Evolutionary conservation across 2,329 filamentous ascomycete genomes (phyloP), one percentile per base, ranked within the genome.

Genomic region (Colletotrichum karsti): DNA sequence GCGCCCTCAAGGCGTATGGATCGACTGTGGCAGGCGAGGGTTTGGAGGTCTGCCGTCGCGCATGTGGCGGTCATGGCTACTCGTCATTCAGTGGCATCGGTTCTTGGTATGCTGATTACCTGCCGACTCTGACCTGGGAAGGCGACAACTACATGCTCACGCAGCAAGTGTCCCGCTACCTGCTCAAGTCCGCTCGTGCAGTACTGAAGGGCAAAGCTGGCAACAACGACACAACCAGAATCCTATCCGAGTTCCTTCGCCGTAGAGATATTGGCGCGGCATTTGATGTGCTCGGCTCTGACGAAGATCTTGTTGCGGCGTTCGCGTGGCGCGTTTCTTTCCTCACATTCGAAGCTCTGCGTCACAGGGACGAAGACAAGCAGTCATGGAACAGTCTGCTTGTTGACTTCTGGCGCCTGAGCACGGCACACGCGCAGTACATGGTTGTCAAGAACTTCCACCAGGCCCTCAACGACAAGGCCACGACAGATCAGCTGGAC

Each of bases 61-160:
- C 92, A 26, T 93, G 91, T 71, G 92, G 92, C 77, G 92, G 92
- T 6, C 92, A 94, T 76, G 92, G 92, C 51, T 94, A 93, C 82
- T 90, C 86, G 61, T 89, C 86, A 74, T 93, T 93, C 81, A 89
- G 89, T 61, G 92, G 92, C n/a, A 93, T 95, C 72, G 92, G 91
- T 2, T 81, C 87, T 18, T 92, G 88, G 86, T 94, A 93, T 73
- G 85, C 91, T 28, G 92, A 94, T 77, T 93, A 94, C 76, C 84
- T 94, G 1, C 91, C 92, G n/a, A 82, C 79, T 3, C 81, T 84
- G 4, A 93, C 91, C 9, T 93, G 90, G 90, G 92, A 94, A 77
- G 92, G 92, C 48, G 92, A 93, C 81, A 93, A 93, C 83, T 94
- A 92, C 82, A 93, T 94, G 92, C 83, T 94, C 67, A 93, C 91